Evolutionary conservation across 1,284 basidiomycete genomes (phyloP).

Genomic region (Golubevia sp.): DNA sequence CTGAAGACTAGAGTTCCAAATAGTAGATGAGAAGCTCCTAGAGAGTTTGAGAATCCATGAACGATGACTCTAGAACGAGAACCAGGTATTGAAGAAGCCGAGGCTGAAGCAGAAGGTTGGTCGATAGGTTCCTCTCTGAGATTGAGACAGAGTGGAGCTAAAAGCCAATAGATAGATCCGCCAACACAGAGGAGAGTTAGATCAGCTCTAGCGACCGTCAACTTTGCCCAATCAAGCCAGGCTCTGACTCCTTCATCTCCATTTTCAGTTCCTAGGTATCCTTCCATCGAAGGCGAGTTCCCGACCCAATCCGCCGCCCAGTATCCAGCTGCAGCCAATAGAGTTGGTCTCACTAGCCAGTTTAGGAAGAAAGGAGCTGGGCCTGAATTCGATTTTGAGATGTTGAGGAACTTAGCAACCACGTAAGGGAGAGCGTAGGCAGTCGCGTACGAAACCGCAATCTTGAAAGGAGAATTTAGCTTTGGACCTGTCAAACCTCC

Average conservation of each 20-base stretch:
- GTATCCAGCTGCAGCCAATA: slow-evolving; percentile 38
- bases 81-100: not conserved
- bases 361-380: slow-evolving; percentile 27
- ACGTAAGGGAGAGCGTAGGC: slow-evolving; percentile 27
- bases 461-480: slow-evolving; percentile 30
- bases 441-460: slow-evolving; percentile 24
- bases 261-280: not conserved
- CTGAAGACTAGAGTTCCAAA: slow-evolving; percentile 75
- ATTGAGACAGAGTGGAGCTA: slow-evolving; percentile 50
- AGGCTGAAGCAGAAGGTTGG: slow-evolving; percentile 2
- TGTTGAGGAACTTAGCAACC: slow-evolving; percentile 18
- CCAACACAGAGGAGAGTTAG: slow-evolving; percentile 18
- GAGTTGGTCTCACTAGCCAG: slow-evolving; percentile 41
- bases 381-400: slow-evolving; percentile 34
- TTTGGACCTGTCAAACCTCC: slow-evolving; percentile 8
- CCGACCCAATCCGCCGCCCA: slow-evolving; percentile 44
- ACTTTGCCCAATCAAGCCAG: slow-evolving; percentile 26
- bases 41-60: slow-evolving; percentile 85
- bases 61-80: slow-evolving; percentile 66
- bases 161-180: slow-evolving; percentile 36
- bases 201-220: slow-evolving; percentile 23
- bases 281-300: not conserved
- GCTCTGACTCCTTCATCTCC: slow-evolving; percentile 7
- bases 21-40: slow-evolving; percentile 82
- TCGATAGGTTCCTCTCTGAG: slow-evolving; percentile 21